phyloP scores from a whole-genome alignment of 1,284 basidiomycete species.

The Meira miltonrushii region DNA sequence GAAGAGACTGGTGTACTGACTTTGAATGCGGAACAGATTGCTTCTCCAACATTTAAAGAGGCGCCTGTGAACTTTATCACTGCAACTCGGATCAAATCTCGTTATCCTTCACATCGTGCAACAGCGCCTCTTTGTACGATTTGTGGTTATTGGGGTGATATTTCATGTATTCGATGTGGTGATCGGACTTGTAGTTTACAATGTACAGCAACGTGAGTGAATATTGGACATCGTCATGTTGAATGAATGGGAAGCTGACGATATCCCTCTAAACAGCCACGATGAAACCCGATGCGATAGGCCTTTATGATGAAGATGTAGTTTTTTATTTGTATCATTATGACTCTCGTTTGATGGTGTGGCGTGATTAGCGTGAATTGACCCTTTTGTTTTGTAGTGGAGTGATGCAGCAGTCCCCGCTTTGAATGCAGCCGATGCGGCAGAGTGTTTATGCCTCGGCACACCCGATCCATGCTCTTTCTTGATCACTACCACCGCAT shows the following conservation, averaged over 20 bases:
- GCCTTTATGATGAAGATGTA: constrained; percentile 9
- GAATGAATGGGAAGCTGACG: neutral
- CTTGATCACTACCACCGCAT: no score
- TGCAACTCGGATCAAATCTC: neutral
- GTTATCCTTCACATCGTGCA: neutral
- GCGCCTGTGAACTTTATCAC: constrained; percentile 8
- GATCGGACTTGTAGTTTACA: constrained; percentile 10
- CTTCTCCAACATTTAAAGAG: constrained; percentile 4
- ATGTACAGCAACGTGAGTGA: constrained; percentile 2
- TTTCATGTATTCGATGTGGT: constrained; percentile 11
- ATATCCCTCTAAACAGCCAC: constrained; percentile 9
- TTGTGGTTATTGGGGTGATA: constrained; percentile 12
- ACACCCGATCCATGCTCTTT: no score
- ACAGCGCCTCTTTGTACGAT: constrained; percentile 10
- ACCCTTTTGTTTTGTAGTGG: no score
- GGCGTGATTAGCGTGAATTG: no score
- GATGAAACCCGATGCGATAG: constrained; percentile 16
- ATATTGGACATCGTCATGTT: neutral
- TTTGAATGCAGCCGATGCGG: no score
- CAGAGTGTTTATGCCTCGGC: no score
- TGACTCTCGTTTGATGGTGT: no score
- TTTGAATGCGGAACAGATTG: neutral
- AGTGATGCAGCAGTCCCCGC: no score
- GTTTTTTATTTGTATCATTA: no score
- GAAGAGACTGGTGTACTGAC: neutral